Evolutionary conservation across 768 basidiomycete genomes (phyloP).

Genomic region (Termitomyces sp.): DNA sequence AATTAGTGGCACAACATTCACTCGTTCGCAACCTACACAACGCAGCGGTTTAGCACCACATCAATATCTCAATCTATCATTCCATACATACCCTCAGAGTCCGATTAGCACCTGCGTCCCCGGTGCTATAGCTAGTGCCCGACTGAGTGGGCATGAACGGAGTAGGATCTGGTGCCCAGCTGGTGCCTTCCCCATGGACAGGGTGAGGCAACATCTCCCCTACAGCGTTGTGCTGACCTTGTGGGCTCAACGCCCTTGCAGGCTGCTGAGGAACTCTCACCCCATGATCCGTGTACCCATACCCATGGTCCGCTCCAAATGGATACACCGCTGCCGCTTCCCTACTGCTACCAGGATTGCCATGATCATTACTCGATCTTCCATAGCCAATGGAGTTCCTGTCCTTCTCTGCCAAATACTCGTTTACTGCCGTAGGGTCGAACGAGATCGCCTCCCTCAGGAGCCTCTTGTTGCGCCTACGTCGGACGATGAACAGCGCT

Average conservation of each 20-base stretch:
- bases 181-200: not conserved
- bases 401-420: conserved; percentile 20
- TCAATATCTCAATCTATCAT: not conserved
- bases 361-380: conserved; percentile 19
- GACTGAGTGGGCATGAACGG: conserved; percentile 5
- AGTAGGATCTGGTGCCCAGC: conserved; percentile 3
- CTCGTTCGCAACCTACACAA: conserved; percentile 3
- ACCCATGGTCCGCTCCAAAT: conserved; percentile 1
- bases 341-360: not conserved
- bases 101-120: not conserved
- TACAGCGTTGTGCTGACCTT: not conserved
- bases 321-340: not conserved
- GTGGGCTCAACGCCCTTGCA: not conserved
- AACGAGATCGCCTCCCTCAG: conserved; percentile 49
- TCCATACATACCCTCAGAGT: conserved; percentile 7
- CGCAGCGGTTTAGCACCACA: not conserved
- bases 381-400: conserved; percentile 14
- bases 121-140: not conserved
- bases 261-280: not conserved
- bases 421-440: conserved; percentile 33
- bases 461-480: conserved; percentile 38
- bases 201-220: not conserved
- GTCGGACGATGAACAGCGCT: conserved; percentile 46
- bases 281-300: not conserved
- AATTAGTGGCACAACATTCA: not conserved